phyloP scores from a whole-genome alignment of 2,329 filamentous ascomycete species.

The Penicillium griseofulvum region DNA sequence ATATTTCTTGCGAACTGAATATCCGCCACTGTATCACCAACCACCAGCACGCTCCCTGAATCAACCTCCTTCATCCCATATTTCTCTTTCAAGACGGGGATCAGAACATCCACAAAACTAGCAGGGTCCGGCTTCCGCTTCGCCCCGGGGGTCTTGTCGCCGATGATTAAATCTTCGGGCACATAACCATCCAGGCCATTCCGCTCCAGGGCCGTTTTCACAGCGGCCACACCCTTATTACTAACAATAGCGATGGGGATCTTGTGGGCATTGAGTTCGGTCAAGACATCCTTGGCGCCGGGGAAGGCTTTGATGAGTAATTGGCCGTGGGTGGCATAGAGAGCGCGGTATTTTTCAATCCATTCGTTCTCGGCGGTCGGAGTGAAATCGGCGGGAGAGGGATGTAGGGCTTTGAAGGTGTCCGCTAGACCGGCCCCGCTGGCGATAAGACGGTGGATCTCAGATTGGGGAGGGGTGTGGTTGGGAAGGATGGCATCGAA shows the following conservation, averaged over 20 bases:
- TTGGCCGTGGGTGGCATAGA: conserved; percentile 23
- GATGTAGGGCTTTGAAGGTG: conserved; percentile 12
- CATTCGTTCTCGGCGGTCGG: conserved; percentile 16
- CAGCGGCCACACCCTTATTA: conserved; percentile 23
- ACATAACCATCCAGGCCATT: conserved; percentile 9
- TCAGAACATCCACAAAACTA: conserved; percentile 15
- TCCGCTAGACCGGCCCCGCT: conserved; percentile 15
- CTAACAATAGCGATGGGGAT: conserved; percentile 25
- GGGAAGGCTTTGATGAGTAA: conserved; percentile 20
- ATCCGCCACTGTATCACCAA: conserved; percentile 19
- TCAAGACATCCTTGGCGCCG: conserved; percentile 15
- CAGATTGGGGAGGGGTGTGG: conserved; percentile 6
- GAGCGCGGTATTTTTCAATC: conserved; percentile 19
- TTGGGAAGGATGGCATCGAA: conserved; percentile 13
- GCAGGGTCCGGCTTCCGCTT: conserved; percentile 17
- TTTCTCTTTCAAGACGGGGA: conserved; percentile 9
- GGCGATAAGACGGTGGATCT: conserved; percentile 15
- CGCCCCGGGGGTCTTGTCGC: conserved; percentile 16
- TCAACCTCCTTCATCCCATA: conserved; percentile 5
- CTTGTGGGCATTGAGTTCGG: conserved; percentile 3
- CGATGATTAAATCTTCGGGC: conserved; percentile 14
- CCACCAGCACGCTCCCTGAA: conserved; percentile 3
- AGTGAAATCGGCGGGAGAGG: conserved; percentile 1
- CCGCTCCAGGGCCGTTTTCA: conserved; percentile 15
- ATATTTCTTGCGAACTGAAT: conserved; percentile 16